Base-by-base conservation (phyloP, 768 basidiomycete species). In the Macrolepiota dolichaula region DNA sequence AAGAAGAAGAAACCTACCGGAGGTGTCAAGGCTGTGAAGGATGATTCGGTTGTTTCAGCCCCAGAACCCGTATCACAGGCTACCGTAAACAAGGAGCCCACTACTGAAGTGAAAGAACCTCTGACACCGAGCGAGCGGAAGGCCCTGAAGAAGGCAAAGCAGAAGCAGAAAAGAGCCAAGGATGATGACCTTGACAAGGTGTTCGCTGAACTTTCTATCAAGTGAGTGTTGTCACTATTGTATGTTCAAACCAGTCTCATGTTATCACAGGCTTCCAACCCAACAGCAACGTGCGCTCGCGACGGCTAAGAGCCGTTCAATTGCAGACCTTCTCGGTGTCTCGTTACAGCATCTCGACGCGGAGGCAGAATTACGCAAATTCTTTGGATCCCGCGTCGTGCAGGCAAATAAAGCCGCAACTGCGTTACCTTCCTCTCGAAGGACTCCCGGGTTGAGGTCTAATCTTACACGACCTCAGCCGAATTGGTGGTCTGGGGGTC, bases 301-400 rank as follows among this genome's bases (percentile, higher is more conserved):
- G 3, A 67, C 72, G n/a, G 22, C 68, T 64, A 61, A 64, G 63
- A 69, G 71, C 42, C 71, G 73, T 37, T 71, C 76, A 22, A 69
- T 85, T 56, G 71, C 81, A 11, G 71, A 81, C 51, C 83, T 97
- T 1, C 79, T 96, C 19, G 77, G 91, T 0, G 87, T 96, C n/a
- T 93, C 92, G 0, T 78, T 88, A 1, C 77, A 88, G 42, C 81
- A 93, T 66, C 85, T 99, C 15, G 94, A 98, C 64, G 80, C 87
- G 11, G 94, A 96, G 62, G 89, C 89, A 0, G 97, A 99, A 70
- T 84, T 98, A 74, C 87, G 91, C 58, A 89, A 87, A 64, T 96
- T 98, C 80, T 99, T 99, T 69, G 96, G 96, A 1, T 83, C 92
- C 19, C 91, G 88, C 68, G 95, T 97, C 60, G 83, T 98, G 9